These are phyloP conservation scores for Teratosphaeria gauchensis DNA, from an alignment of 2,329 filamentous ascomycete genomes.

Conservation along the genomic window DNA sequence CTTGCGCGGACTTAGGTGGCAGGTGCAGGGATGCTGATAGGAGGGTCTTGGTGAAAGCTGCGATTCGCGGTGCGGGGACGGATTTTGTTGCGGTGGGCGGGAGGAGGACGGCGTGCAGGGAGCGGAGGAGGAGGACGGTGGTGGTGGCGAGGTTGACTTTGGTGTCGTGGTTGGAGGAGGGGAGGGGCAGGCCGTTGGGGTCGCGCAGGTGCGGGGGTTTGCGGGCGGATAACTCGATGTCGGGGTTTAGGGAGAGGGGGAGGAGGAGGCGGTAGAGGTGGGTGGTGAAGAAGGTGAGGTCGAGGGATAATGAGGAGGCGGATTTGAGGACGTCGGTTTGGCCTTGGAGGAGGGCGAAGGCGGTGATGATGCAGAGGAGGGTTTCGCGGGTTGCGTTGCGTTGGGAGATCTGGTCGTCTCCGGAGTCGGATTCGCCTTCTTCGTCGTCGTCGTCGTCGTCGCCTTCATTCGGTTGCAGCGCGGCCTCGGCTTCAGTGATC, in stretches of 20 bases:
- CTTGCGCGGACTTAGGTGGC: conserved; percentile 79
- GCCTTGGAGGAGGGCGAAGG: conserved; percentile 89
- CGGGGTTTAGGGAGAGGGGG: conserved; percentile 66
- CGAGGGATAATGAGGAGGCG: conserved; percentile 70
- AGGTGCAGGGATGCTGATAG: conserved; percentile 73
- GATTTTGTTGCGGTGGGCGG: conserved; percentile 63
- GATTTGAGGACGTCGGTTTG: conserved; percentile 78
- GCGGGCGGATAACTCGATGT: conserved; percentile 70
- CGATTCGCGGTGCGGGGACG: conserved; percentile 73
- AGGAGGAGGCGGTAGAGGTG: conserved; percentile 85
- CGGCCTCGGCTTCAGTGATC: conserved; percentile 58
- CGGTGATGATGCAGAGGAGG: conserved; percentile 89
- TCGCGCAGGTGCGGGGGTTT: conserved; percentile 57
- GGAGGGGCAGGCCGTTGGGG: conserved; percentile 46
- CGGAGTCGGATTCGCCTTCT: too few species aligned
- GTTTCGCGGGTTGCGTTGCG: conserved; percentile 78
- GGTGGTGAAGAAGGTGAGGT: conserved; percentile 89
- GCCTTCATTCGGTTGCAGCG: too few species aligned
- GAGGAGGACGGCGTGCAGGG: conserved; percentile 70
- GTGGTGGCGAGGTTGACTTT: conserved; percentile 94
- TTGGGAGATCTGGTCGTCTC: conserved; percentile 31
- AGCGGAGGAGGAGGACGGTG: conserved; percentile 81
- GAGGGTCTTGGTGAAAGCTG: conserved; percentile 86
- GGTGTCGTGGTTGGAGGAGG: conserved; percentile 29
- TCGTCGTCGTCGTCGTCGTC: conserved; percentile 34